phyloP scores from a whole-genome alignment of 352 stramenopile species.

The Globisporangium apiculatum region DNA sequence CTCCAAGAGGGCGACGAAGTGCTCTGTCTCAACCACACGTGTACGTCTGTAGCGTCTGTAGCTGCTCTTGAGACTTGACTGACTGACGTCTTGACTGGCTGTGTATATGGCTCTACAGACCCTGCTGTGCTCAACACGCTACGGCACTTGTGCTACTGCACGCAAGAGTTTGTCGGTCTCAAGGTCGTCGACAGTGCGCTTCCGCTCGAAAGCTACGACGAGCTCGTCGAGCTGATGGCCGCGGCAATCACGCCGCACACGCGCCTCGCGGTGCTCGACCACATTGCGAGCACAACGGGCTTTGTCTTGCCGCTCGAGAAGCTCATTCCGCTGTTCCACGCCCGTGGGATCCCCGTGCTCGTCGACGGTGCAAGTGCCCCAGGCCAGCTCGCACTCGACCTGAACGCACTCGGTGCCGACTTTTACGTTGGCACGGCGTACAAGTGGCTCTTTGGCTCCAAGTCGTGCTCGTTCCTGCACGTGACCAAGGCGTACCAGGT shows the following conservation, averaged over 20 bases:
- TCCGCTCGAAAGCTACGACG: slow-evolving; percentile 62
- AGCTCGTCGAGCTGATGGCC: slow-evolving; percentile 58
- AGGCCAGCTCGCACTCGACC: slow-evolving; percentile 62
- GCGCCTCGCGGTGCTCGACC: slow-evolving; percentile 74
- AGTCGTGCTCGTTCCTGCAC: slow-evolving; percentile 81
- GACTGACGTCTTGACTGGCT: too few relatives aligned
- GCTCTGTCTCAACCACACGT: slow-evolving; percentile 83
- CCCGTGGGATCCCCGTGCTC: slow-evolving; percentile 65
- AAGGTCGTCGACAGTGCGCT: slow-evolving; percentile 79
- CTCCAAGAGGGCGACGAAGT: slow-evolving; percentile 86
- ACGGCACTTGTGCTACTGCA: slow-evolving; percentile 80
- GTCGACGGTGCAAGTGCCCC: slow-evolving; percentile 75
- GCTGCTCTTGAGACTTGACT: too few relatives aligned
- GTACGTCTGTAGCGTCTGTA: slow-evolving; percentile 22
- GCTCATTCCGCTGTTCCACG: slow-evolving; percentile 78
- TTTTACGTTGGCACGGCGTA: slow-evolving; percentile 83
- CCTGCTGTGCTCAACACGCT: slow-evolving; percentile 79
- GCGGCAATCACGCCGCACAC: slow-evolving; percentile 78
- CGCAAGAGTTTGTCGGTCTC: slow-evolving; percentile 84
- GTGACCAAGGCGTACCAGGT: slow-evolving; percentile 67
- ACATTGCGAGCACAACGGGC: slow-evolving; percentile 71
- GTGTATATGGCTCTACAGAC: slow-evolving; percentile 29
- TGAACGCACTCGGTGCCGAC: slow-evolving; percentile 58
- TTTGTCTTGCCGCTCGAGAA: slow-evolving; percentile 78
- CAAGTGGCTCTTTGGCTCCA: slow-evolving; percentile 86